Evolutionary conservation across 768 basidiomycete species (phyloP).

Genomic region (Agrocybe praecox): DNA sequence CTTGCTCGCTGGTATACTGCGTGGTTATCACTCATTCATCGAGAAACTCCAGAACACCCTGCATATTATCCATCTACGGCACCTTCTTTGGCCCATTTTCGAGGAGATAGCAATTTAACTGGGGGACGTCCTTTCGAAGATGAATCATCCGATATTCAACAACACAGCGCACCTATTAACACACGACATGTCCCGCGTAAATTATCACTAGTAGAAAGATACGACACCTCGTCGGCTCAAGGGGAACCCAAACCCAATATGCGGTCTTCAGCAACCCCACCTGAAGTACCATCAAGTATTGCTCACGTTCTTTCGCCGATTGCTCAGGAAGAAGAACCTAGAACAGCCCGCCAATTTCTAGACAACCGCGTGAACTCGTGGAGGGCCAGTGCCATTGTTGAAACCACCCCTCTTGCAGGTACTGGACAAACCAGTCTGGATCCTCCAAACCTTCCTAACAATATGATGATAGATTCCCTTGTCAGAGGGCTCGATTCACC

Average conservation of each 20-base stretch:
- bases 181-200: conserved; percentile 63
- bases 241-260: conserved; percentile 29
- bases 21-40: conserved; percentile 60
- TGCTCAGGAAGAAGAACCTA: conserved; percentile 61
- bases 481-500: conserved; percentile 21
- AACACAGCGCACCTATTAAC: conserved; percentile 27
- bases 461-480: conserved; percentile 28
- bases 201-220: conserved; percentile 69
- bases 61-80: conserved; percentile 38
- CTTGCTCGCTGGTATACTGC: conserved; percentile 79
- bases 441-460: conserved; percentile 52
- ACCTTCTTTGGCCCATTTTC: conserved; percentile 52
- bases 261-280: conserved; percentile 27
- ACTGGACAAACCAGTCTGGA: conserved; percentile 54
- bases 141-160: conserved; percentile 25
- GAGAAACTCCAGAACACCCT: conserved; percentile 40
- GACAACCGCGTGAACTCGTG: conserved; percentile 65
- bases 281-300: conserved; percentile 23
- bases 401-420: conserved; percentile 48
- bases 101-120: conserved; percentile 52
- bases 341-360: conserved; percentile 51
- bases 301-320: conserved; percentile 57
- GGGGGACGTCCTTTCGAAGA: conserved; percentile 43
- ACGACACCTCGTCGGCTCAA: conserved; percentile 46
- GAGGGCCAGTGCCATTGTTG: conserved; percentile 58